Percentiles rank a stretch among this genome's conserved stretches.
These are phyloP conservation scores for Neurospora sp. DNA, from an alignment of 2,329 filamentous ascomycete genomes.

Conservation along the genomic window DNA sequence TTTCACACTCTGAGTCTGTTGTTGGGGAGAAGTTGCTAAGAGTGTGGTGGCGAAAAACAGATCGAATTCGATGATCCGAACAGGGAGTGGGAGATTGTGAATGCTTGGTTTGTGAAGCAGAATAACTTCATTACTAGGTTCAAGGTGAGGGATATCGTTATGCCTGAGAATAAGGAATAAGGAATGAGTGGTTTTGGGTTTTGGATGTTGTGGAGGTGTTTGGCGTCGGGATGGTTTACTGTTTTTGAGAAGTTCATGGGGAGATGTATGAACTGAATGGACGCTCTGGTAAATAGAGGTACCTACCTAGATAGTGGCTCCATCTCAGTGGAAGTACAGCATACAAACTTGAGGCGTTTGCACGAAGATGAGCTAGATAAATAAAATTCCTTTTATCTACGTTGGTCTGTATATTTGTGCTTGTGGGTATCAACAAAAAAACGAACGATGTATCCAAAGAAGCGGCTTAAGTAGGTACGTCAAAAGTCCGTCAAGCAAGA, in stretches of 20 bases:
- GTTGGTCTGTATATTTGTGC: neutral
- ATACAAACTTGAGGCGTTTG: neutral
- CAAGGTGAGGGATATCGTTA: constrained; percentile 32
- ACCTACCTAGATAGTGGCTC: neutral
- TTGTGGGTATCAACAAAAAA: constrained; percentile 15
- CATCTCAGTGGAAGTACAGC: neutral
- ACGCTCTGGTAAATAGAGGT: neutral
- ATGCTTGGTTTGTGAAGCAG: constrained; percentile 56
- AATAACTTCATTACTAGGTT: constrained; percentile 42
- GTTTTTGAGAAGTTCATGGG: neutral
- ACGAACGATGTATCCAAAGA: neutral
- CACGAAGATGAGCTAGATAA: neutral
- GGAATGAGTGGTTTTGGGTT: neutral
- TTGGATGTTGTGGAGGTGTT: neutral
- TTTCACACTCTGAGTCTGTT: no score
- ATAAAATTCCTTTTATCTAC: neutral
- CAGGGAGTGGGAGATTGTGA: constrained; percentile 48
- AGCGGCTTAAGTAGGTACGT: neutral
- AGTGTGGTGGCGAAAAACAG: constrained; percentile 22
- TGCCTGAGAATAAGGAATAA: constrained; percentile 19
- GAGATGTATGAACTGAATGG: neutral
- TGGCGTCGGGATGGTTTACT: neutral
- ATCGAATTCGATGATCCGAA: constrained; percentile 43
- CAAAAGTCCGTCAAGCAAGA: neutral
- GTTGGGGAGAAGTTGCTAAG: no score